A percentile compares a stretch with the other conserved stretches of the same genome.
Conservation (phyloP, 768 basidiomycete genomes). For the Cantharellus cinnabarinus region DNA sequence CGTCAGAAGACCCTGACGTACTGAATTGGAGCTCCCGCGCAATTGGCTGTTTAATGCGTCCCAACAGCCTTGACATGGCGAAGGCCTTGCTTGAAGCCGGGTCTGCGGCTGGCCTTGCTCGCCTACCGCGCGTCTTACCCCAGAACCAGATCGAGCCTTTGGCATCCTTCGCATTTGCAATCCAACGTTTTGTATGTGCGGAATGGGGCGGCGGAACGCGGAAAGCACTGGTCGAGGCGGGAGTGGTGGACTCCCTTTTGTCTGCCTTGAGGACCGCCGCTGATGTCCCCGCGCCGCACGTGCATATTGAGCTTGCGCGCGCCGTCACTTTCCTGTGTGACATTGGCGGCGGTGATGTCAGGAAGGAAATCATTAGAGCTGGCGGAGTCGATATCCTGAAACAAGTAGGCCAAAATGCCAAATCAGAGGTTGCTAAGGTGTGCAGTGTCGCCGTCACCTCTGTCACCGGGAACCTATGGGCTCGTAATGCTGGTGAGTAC, state of each 20-base stretch:
- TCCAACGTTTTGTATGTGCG: constrained; percentile 3
- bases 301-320: constrained; percentile 4
- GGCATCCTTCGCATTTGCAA: constrained; percentile 6
- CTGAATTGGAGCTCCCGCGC: constrained; percentile 6
- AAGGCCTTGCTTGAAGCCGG: constrained; percentile 6
- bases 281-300: constrained; percentile 2
- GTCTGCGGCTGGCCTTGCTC: constrained; percentile 3
- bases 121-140: constrained; percentile 5
- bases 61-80: constrained; percentile 6
- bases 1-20: constrained; percentile 4
- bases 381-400: constrained; percentile 7
- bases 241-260: constrained; percentile 6
- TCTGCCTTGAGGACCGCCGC: constrained; percentile 5
- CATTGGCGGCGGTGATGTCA: constrained; percentile 5
- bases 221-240: constrained; percentile 5
- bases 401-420: constrained; percentile 1
- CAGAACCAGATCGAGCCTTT: constrained; percentile 2
- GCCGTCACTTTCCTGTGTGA: constrained; percentile 3
- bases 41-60: constrained; percentile 6
- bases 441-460: constrained; percentile 5
- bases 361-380: constrained; percentile 7
- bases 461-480: constrained; percentile 7
- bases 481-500: constrained; percentile 4
- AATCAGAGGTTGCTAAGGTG: constrained; percentile 1
- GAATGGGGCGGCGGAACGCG: constrained; percentile 5